Conservation (phyloP, 495 filamentous ascomycete species). For the Penicillium canariense region DNA sequence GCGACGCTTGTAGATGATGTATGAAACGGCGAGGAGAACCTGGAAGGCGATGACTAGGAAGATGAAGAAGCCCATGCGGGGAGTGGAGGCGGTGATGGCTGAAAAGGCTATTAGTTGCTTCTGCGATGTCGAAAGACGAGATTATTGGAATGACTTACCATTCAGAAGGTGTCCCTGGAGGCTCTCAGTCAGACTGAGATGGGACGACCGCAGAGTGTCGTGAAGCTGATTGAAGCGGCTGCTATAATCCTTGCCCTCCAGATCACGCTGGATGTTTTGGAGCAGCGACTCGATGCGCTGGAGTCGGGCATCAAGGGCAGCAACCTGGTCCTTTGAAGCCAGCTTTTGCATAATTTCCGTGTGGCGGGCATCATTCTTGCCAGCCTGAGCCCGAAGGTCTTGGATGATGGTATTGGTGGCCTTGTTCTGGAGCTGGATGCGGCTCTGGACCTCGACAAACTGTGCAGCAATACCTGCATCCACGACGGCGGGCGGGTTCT, state of each 20-base stretch:
- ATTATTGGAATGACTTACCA: slow-evolving; percentile 22
- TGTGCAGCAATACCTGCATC: slow-evolving; percentile 56
- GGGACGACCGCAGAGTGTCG: slow-evolving; percentile 67
- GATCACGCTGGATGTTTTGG: slow-evolving; percentile 57
- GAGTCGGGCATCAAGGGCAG: slow-evolving; percentile 51
- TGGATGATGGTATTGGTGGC: slow-evolving; percentile 67
- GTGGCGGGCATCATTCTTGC: slow-evolving; percentile 58
- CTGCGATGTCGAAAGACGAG: not conserved
- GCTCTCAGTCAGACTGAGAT: slow-evolving; percentile 61
- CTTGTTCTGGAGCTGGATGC: slow-evolving; percentile 72
- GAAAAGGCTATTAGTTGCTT: slow-evolving; percentile 12
- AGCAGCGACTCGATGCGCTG: slow-evolving; percentile 58
- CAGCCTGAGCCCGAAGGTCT: slow-evolving; percentile 49
- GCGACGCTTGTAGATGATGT: slow-evolving; percentile 78
- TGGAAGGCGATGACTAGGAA: slow-evolving; percentile 76
- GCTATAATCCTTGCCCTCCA: slow-evolving; percentile 72
- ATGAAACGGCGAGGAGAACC: slow-evolving; percentile 62
- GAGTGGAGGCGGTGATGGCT: slow-evolving; percentile 59
- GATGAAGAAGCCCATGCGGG: slow-evolving; percentile 71
- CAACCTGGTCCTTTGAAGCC: slow-evolving; percentile 51
- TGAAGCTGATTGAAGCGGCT: slow-evolving; percentile 68
- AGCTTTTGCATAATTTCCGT: slow-evolving; percentile 50
- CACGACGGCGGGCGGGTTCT: slow-evolving; percentile 39
- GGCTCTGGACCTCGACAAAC: slow-evolving; percentile 78
- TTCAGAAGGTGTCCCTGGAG: slow-evolving; percentile 36